phyloP scores from a whole-genome alignment of 2,329 filamentous ascomycete species.

The Akanthomyces muscarius region DNA sequence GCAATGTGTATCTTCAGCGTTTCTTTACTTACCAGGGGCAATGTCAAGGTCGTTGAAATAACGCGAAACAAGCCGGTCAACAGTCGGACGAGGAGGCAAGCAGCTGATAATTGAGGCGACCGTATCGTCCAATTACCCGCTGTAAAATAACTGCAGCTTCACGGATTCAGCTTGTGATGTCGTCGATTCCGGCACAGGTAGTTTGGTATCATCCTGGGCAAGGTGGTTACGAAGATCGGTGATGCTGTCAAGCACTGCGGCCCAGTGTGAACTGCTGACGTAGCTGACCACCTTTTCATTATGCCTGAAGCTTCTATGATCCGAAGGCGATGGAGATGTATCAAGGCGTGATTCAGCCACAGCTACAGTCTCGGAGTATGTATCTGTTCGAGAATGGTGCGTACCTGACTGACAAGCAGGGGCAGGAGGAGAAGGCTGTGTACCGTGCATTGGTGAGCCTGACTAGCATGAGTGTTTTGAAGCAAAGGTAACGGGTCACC shows the following conservation, averaged over 20 bases:
- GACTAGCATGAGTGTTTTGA: too few relatives aligned
- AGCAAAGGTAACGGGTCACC: too few relatives aligned
- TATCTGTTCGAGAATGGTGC: not conserved
- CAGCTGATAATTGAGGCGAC: conserved; percentile 18
- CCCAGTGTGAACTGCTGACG: conserved; percentile 37
- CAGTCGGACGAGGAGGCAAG: conserved; percentile 29
- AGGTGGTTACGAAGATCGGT: conserved; percentile 36
- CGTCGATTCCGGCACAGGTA: not conserved
- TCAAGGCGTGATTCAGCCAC: not conserved
- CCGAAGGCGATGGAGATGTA: conserved; percentile 20
- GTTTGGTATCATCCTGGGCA: conserved; percentile 22
- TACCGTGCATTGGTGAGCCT: too few relatives aligned
- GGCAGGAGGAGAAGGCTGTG: too few relatives aligned
- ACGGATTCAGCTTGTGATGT: not conserved
- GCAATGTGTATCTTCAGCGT: not conserved
- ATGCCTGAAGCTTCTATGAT: conserved; percentile 30
- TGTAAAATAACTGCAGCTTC: not conserved
- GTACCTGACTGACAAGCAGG: not conserved
- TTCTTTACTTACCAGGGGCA: conserved; percentile 5
- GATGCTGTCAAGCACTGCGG: conserved; percentile 38
- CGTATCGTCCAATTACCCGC: not conserved
- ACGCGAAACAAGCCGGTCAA: conserved; percentile 33
- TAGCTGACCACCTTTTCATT: conserved; percentile 27
- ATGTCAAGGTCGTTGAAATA: conserved; percentile 33
- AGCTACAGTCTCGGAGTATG: not conserved